These are phyloP conservation scores for Dryas alaskensis DNA, from an alignment of 306 rosid species.

Conservation along the genomic window DNA sequence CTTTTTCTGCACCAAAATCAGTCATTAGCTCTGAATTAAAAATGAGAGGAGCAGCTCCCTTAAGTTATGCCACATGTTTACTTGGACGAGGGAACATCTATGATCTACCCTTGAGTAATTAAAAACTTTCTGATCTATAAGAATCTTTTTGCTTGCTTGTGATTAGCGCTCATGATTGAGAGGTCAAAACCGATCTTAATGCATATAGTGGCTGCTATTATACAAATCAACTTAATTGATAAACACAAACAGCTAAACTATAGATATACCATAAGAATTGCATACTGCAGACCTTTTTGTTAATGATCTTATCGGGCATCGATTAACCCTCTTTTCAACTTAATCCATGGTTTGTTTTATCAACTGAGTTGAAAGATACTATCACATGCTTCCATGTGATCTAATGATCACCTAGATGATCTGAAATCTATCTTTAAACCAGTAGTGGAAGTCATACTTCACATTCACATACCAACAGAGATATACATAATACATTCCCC, in stretches of 20 bases:
- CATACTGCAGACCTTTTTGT: neutral
- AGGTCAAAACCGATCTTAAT: too few relatives aligned
- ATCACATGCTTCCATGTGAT: constrained; percentile 5
- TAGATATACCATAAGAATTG: neutral
- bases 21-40: neutral
- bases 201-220: too few relatives aligned
- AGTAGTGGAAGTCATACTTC: neutral
- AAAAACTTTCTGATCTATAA: neutral
- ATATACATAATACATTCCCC: neutral
- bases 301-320: neutral
- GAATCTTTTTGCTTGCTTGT: neutral
- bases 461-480: neutral
- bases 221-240: too few relatives aligned
- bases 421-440: neutral
- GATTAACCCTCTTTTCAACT: neutral
- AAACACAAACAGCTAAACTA: neutral
- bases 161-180: neutral
- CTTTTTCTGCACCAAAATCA: neutral
- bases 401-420: neutral
- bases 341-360: neutral
- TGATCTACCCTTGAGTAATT: neutral
- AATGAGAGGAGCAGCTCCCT: neutral
- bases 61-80: constrained; percentile 9
- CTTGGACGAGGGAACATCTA: neutral
- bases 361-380: neutral